phyloP scores from a whole-genome alignment of 768 basidiomycete genomes.

The Termitomyces eurrhizus region DNA sequence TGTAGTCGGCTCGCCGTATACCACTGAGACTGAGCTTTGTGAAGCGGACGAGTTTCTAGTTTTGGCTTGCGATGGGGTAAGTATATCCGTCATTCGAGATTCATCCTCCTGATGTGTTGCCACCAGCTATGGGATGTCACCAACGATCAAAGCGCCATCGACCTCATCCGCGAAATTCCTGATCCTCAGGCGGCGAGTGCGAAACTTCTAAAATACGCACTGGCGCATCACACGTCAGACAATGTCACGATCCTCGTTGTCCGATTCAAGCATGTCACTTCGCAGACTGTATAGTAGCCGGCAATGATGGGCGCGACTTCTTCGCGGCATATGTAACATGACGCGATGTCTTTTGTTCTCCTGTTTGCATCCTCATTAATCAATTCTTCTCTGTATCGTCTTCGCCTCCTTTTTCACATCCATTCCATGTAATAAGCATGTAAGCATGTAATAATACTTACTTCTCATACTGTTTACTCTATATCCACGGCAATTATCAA shows the following conservation, averaged over 20 bases:
- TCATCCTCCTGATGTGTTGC: slow-evolving; percentile 8
- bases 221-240: slow-evolving; percentile 87
- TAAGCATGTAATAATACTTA: slow-evolving; percentile 3
- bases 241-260: slow-evolving; percentile 92
- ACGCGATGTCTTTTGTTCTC: not conserved
- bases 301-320: not conserved
- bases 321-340: not conserved
- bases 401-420: not conserved
- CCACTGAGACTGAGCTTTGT: slow-evolving; percentile 92
- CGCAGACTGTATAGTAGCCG: slow-evolving; percentile 19
- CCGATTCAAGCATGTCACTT: slow-evolving; percentile 57
- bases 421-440: not conserved
- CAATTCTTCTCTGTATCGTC: not conserved
- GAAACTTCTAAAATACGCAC: slow-evolving; percentile 75
- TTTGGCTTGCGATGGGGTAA: slow-evolving; percentile 94
- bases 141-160: slow-evolving; percentile 86
- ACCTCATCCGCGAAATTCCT: slow-evolving; percentile 65
- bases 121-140: slow-evolving; percentile 93
- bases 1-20: slow-evolving; percentile 96
- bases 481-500: slow-evolving; percentile 2
- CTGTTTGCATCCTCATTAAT: not conserved
- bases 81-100: slow-evolving; percentile 26
- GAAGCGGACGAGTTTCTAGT: slow-evolving; percentile 93
- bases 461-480: slow-evolving; percentile 4
- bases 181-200: slow-evolving; percentile 84